Base-by-base conservation (phyloP, 352 stramenopile species). In the Phytopythium sindhum region DNA sequence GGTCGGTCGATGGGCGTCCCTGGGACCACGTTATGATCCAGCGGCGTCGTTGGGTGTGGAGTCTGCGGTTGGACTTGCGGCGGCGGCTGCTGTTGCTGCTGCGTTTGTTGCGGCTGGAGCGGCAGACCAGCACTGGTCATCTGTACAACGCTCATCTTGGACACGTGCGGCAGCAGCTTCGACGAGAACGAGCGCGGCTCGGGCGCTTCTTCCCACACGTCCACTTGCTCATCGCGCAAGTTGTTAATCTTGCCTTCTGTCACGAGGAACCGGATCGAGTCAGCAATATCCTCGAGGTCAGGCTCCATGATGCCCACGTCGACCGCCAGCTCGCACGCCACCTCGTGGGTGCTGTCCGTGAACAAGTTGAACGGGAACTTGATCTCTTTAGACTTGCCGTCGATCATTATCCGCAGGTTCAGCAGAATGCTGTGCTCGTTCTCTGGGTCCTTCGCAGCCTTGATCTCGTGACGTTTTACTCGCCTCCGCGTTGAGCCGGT, bases 331-430 rank as follows among this genome's bases (percentile, higher is more conserved):
- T 98, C 95, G 55, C 93, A 97, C n/a, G 91, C 93, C 47, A 98
- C 91, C 71, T 98, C 89, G 59, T 98, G 87, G 19, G 92, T 86
- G 70, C 93, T 96, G 73, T 98, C 95, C 35, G 95, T 88, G 26
- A 98, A 96, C 51, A 98, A 74, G 71, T 98, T 95, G 82, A 98
- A 98, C 19, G 93, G 88, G 77, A 98, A 98, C 81, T 98, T 96
- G 62, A 98, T 97, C 61, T 97, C 96, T 73, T 98, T 96, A n/a
- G 90, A 97, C 72, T 97, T 95, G 70, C 90, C 86, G 65, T 95
- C 84, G 41, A 95, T 86, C 64, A 86, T 89, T 63, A 95, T 87
- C n/a, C 86, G 90, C 42, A 98, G 74, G 57, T 94, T 97, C 51
- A 98, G 53, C 60, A 92, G 57, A 39, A 94, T 91, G 42, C 84